Evolutionary conservation across 1,284 basidiomycete genomes (phyloP), one percentile per base, ranked within the genome.

Genomic region (Trichosporon coremiiforme): DNA sequence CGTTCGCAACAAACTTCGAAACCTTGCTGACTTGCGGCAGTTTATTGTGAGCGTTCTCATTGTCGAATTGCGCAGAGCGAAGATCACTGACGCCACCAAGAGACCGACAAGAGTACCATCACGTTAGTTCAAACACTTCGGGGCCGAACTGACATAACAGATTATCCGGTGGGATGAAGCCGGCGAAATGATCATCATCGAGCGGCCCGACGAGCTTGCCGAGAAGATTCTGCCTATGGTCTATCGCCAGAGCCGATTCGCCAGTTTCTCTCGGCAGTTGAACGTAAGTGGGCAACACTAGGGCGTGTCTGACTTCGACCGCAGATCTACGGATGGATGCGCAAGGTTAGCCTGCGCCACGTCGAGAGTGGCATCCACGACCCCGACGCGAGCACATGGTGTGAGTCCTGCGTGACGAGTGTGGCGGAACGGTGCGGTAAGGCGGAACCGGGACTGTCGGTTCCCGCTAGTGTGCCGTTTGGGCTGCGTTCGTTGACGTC

Each of bases 251-350:
- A 94, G 91, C 80, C 88, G 93, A 85, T 95, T 95, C 83, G 93
- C 93, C 57, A 92, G 90, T 86, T 95, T 95, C 87, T 94, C 92
- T 73, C 89, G 93, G 83, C 93, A 95, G 87, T 89, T 95, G 79
- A 95, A 95, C 85, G 93, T 94, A 79, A 77, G 90, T 86, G 60
- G 67, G 68, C 69, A 69, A 69, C 65, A 66, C 7, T 31, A 35
- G 31, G 31, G 29, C 29, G 8, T 10, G 29, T 22, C 57, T 33
- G 57, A 75, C 76, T 29, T 65, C 66, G 64, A 65, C 38, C 35
- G 29, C 80, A 94, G 93, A 95, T 95, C 84, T 95, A 95, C 85
- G 93, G 93, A 74, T 95, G 93, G 86, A 94, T 94, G 91, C 91
- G 93, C 83, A 94, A 94, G 83, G 91, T 94, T 38, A 78, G 76